Evolutionary conservation across 2,329 filamentous ascomycete genomes (phyloP), one percentile per base, ranked within the genome.

Genomic region (Berkeleyomyces rouxiae): DNA sequence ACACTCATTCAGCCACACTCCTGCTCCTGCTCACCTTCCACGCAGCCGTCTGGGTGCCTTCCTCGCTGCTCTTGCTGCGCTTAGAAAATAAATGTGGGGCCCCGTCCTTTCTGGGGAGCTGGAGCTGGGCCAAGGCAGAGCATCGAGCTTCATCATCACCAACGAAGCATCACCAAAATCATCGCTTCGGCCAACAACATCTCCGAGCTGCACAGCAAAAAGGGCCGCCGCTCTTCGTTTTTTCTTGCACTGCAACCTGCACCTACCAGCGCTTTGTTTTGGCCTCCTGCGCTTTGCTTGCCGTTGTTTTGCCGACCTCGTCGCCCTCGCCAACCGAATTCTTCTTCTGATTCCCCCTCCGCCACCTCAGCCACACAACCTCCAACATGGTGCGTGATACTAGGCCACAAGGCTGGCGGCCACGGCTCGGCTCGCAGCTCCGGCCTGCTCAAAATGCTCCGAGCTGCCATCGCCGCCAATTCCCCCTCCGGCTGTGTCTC

Each of bases 111-210:
- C 49, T 61, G 49, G 16, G 33, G 36, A 65, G 64, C 64, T 61
- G 49, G 59, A 63, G 40, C 49, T 61, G 36, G 49, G 59, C 59
- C 64, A 58, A 65, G 61, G 61, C 62, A 63, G 59, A 63, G 51
- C 64, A 62, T 60, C 47, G 53, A 66, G 64, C 64, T 66, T 63
- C 64, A 64, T 65, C 64, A 64, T 61, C 62, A 46, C 55, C 60
- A 62, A 37, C 42, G 43, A 39, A 44, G 23, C 16, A 33, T 9
- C 36, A 47, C 42, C 58, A 44, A 42, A 31, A 37, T 9, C 57
- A 33, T 9, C 36, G 43, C 42, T 39, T 40, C 7, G 3, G 10
- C 58, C 44, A 7, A 55, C 11, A 31, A 55, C 49, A 31, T 11
- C 49, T n/a, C 49, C 3, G 36, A 16, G 7, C 11, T 33, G 49